A percentile compares a stretch with the other conserved stretches of the same genome.
phyloP scores from a whole-genome alignment of 306 rosid species.

The Begonia masoniana region DNA sequence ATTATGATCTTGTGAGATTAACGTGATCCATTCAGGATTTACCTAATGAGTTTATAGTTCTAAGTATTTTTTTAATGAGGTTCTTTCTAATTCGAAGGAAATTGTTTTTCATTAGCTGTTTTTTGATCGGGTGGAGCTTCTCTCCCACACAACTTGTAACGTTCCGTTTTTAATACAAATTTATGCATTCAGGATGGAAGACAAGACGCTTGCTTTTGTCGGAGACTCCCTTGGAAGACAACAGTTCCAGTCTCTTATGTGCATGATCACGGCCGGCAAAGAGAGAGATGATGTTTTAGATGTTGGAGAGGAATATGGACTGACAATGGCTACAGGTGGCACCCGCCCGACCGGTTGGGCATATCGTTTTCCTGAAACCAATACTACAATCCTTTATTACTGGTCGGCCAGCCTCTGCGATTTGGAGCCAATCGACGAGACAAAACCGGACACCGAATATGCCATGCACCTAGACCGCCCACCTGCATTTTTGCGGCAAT shows the following conservation, averaged over 20 bases:
- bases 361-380: slow-evolving; percentile 57
- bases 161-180: too few relatives aligned
- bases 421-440: slow-evolving; percentile 44
- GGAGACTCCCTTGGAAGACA: slow-evolving; percentile 92
- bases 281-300: slow-evolving; percentile 48
- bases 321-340: slow-evolving; percentile 59
- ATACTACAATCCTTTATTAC: slow-evolving; percentile 76
- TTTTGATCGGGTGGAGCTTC: not conserved
- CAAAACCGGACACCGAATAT: slow-evolving; percentile 31
- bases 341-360: slow-evolving; percentile 97
- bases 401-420: slow-evolving; percentile 90
- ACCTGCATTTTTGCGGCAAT: slow-evolving; percentile 57
- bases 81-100: not conserved
- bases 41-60: not conserved
- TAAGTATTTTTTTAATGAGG: not conserved
- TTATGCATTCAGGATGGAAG: slow-evolving; percentile 50
- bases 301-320: slow-evolving; percentile 67
- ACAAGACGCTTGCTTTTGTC: slow-evolving; percentile 71
- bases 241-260: slow-evolving; percentile 92
- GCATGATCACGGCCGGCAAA: slow-evolving; percentile 74
- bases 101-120: not conserved
- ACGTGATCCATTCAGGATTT: too few relatives aligned
- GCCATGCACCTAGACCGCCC: slow-evolving; percentile 95
- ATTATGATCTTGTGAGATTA: too few relatives aligned
- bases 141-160: too few relatives aligned